Evolutionary conservation across 805 yeast species (phyloP), one percentile per base, ranked within the genome.

Genomic region (Saturnispora bothae): DNA sequence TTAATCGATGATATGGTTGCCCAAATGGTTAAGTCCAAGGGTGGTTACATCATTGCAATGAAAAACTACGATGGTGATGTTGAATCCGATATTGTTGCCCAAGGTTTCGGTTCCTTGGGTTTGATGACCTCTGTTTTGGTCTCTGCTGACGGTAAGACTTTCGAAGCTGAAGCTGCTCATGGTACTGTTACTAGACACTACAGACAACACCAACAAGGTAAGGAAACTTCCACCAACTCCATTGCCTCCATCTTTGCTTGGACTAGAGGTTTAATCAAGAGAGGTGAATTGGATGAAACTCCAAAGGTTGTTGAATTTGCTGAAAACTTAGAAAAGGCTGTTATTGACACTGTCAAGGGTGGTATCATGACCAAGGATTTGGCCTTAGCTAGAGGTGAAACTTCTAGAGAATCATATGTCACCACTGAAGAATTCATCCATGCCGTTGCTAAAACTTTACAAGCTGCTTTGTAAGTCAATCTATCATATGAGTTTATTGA

Each of bases 41-140:
- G 97, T 53, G 96, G 97, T 5, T 89, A 69, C 61, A 81, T 89
- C 52, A 83, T 89, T 63, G 97, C 97, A 34, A 75, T 89, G 81
- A 89, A 89, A 70, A 89, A 89, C 68, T 89, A 89, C 64, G 97
- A 89, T 60, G 97, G 97, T 61, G 97, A 89, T 59, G 97, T 89
- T 40, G 88, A 86, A 65, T 80, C 94, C 13, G 97, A 89, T 61
- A 82, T 89, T 54, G 96, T 89, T 41, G 97, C 97, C 22, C 97
- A 89, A 65, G 97, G 97, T 28, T 89, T 89, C 53, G 97, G 97
- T 28, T 88, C 96, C 15, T 70, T 89, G 48, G 97, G 97, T 31
- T 72, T 89, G 51, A 89, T 89, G 97, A 86, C 97, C 23, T 89
- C 97, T 3, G 95, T 85, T n/a, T 73, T 89, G 50, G 76, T 86